Base-by-base conservation (phyloP, 768 basidiomycete species). In the Boletellus ananas region DNA sequence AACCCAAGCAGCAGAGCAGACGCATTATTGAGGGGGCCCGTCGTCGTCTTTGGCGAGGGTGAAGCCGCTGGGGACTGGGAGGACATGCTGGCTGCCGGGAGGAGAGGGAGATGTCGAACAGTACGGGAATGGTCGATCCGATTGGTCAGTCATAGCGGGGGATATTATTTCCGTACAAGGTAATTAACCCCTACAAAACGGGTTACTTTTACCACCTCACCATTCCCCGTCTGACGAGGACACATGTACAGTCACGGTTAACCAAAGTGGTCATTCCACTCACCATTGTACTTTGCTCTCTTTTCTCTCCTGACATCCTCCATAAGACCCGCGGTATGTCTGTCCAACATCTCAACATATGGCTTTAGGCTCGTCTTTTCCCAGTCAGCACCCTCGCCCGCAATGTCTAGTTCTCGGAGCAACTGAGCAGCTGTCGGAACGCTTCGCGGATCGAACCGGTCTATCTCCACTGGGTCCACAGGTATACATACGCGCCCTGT, bases 401-500 rank as follows among this genome's bases (percentile, higher is more conserved):
- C 58, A 7, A 63, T 64, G 58, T 94, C 85, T 42, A 98, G 72
- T 67, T 99, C 93, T 36, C 72, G 68, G 20, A 98, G 67, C n/a
- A 98, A 75, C 62, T 90, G 84, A 4, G 77, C 77, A 7, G 95
- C 85, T 0, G 93, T 98, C 1, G 96, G 96, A 5, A 97, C 95
- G 1, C 60, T 65, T 46, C 79, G 81, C 0, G 94, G 96, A 62
- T 95, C 83, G 62, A 98, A 99, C 2, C 78, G 73, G 47, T 91
- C 83, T 27, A 97, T 79, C 29, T 70, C 65, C 31, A 70, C 70
- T 4, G 93, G 87, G 61, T 95, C 87, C 16, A 98, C 76, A 1
- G 95, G 96, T 3, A 99, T 90, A 65, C 95, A 99, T 9, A 99
- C 83, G 27, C 93, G 82, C 1, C 95, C 96, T 2, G 96, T 99